phyloP scores from a whole-genome alignment of 305 asterid species.

The Solanum hybrid region DNA sequence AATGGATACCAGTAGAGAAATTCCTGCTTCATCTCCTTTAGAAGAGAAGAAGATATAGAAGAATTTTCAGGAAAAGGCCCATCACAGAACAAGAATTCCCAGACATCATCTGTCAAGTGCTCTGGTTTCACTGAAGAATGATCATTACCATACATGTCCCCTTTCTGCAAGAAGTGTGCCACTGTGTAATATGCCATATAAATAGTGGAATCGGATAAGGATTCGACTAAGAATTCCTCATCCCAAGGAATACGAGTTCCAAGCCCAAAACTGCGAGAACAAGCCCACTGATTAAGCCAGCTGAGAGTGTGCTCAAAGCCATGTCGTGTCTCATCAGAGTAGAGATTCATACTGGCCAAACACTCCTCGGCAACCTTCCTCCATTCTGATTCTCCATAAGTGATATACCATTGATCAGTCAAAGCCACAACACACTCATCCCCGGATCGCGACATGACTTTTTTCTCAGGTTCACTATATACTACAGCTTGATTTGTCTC shows the following conservation, averaged over 20 bases:
- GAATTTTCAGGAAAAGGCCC: conserved; percentile 70
- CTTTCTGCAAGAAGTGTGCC: conserved; percentile 67
- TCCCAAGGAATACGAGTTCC: conserved; percentile 99
- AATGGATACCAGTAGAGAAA: conserved; percentile 97
- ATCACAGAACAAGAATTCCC: conserved; percentile 79
- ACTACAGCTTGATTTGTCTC: conserved; percentile 66
- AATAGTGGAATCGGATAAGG: conserved; percentile 85
- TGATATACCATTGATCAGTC: conserved; percentile 96
- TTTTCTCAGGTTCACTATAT: conserved; percentile 89
- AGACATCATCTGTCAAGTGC: conserved; percentile 76
- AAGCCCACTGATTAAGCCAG: conserved; percentile 98
- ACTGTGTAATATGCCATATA: conserved; percentile 96
- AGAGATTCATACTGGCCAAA: conserved; percentile 71
- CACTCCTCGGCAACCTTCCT: conserved; percentile 71
- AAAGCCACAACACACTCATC: conserved; percentile 97
- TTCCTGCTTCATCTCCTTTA: conserved; percentile 75
- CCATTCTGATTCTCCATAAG: conserved; percentile 87
- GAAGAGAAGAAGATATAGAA: conserved; percentile 40
- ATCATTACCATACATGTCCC: conserved; percentile 71
- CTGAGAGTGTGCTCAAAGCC: conserved; percentile 84
- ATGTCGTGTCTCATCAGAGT: conserved; percentile 76
- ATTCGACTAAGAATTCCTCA: conserved; percentile 76
- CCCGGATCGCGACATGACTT: conserved; percentile 93
- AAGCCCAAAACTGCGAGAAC: conserved; percentile 84
- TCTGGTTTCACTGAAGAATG: conserved; percentile 59